Evolutionary conservation across 2,329 filamentous ascomycete genomes (phyloP), one percentile per base, ranked within the genome.

Genomic region (Cladobotryum mycophilum): DNA sequence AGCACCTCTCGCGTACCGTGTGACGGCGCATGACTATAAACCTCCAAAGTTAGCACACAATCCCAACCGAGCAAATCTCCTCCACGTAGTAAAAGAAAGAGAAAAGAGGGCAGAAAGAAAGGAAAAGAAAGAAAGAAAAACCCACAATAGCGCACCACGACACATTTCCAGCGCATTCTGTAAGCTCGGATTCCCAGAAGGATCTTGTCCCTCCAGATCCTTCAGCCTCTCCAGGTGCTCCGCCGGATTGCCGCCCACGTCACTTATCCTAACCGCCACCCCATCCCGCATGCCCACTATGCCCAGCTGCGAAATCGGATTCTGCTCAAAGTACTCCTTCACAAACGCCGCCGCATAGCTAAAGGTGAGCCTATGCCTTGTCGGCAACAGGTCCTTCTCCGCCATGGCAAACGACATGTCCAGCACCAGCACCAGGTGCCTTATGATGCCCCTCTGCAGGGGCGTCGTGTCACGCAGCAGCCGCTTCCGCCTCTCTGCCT

Each of bases 131-230:
- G 37, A 18, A 12, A 18, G 11, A n/a, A 15, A 22, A 37, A 59
- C 79, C 56, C 73, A 87, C 84, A 88, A 96, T n/a, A 99, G 75
- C 35, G 87, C 86, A 48, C 90, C 93, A 49, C 93, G 81, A 54
- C 89, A 89, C 88, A 99, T 95, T 68, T 99, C 91, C 46, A 99
- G 77, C 4, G 91, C 91, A 68, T 99, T 99, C 68, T 99, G 93
- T 55, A 99, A 68, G 67, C 86, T 90, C 14, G 88, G 85, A 57
- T 84, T 83, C 38, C 89, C 87, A 63, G 86, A 80, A 13, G 87
- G 81, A 63, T 91, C 82, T 61, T 80, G 70, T 5, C 80, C 73
- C 61, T 82, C 79, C 58, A 91, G 75, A 1, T 73, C 77, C 62
- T 85, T 79, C 53, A 99, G 77, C 47, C 84, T 85, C 56, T 85